Conservation (phyloP, 805 yeast genomes). For the Wickerhamomyces rabaulensis region DNA sequence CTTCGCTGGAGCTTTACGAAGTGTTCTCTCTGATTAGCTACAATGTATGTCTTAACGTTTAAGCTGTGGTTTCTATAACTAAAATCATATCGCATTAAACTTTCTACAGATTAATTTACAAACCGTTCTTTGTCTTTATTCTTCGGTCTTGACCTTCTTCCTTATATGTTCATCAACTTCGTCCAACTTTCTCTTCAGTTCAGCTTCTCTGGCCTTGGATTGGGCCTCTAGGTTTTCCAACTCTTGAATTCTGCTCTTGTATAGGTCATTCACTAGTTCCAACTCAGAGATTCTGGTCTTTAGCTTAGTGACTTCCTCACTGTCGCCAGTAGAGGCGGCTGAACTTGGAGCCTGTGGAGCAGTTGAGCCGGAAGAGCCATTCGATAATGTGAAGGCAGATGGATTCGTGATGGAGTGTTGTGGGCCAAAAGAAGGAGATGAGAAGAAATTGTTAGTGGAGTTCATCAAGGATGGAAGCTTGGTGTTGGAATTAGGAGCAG, state of each 20-base stretch:
- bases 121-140: neutral
- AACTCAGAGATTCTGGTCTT: slow-evolving; percentile 80
- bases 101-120: neutral
- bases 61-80: neutral
- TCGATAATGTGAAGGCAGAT: slow-evolving; percentile 19
- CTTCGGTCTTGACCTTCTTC: slow-evolving; percentile 18
- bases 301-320: slow-evolving; percentile 37
- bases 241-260: slow-evolving; percentile 77
- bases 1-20: no score
- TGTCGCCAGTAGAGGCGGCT: slow-evolving; percentile 6
- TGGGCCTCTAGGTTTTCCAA: slow-evolving; percentile 41
- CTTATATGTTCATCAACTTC: slow-evolving; percentile 6
- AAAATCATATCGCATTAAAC: neutral
- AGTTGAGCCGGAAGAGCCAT: neutral
- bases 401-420: slow-evolving; percentile 29
- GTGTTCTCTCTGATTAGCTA: no score
- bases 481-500: slow-evolving; percentile 1
- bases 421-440: slow-evolving; percentile 44
- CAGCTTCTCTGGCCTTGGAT: slow-evolving; percentile 10
- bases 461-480: slow-evolving; percentile 19
- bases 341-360: slow-evolving; percentile 1
- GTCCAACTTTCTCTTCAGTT: slow-evolving; percentile 10
- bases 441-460: slow-evolving; percentile 19
- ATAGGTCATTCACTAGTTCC: slow-evolving; percentile 85
- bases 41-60: no score